Evolutionary conservation across 768 basidiomycete species (phyloP).

Genomic region (Fibroporia radiculosa): DNA sequence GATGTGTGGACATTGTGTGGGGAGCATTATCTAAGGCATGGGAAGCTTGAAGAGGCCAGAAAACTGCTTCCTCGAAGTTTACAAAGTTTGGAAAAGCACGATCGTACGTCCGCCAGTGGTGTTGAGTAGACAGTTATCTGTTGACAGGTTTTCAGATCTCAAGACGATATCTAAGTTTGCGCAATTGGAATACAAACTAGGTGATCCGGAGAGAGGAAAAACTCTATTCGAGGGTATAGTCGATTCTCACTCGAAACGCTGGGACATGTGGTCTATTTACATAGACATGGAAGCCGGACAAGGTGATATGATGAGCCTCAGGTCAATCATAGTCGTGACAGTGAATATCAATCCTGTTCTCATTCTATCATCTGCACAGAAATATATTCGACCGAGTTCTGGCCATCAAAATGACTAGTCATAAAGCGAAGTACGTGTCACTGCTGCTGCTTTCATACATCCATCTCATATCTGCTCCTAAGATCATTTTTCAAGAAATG

Average conservation of each 20-base stretch:
- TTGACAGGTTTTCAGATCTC: conserved; percentile 49
- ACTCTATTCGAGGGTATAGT: conserved; percentile 96
- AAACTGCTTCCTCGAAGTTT: conserved; percentile 80
- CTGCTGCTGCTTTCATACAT: background rate
- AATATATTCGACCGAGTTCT: conserved; percentile 85
- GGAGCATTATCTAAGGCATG: conserved; percentile 71
- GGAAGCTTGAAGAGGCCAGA: conserved; percentile 71
- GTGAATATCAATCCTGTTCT: background rate
- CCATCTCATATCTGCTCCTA: background rate
- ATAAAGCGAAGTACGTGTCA: conserved; percentile 93
- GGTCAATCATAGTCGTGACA: conserved; percentile 35
- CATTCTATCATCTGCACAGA: conserved; percentile 30
- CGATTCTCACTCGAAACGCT: conserved; percentile 90
- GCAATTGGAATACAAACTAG: conserved; percentile 89
- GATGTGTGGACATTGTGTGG: conserved; percentile 91
- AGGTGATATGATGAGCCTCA: conserved; percentile 67
- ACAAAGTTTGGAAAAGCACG: conserved; percentile 87
- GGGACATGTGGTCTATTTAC: conserved; percentile 95
- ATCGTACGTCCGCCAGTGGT: conserved; percentile 52
- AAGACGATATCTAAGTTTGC: conserved; percentile 96
- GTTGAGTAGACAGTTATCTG: background rate
- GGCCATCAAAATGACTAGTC: conserved; percentile 80
- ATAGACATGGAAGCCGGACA: conserved; percentile 91
- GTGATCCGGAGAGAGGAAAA: conserved; percentile 90
- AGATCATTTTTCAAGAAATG: conserved; percentile 96